Percentiles rank a stretch among this genome's conserved stretches.
phyloP scores from a whole-genome alignment of 768 basidiomycete genomes.

The Pulveroboletus sp. region DNA sequence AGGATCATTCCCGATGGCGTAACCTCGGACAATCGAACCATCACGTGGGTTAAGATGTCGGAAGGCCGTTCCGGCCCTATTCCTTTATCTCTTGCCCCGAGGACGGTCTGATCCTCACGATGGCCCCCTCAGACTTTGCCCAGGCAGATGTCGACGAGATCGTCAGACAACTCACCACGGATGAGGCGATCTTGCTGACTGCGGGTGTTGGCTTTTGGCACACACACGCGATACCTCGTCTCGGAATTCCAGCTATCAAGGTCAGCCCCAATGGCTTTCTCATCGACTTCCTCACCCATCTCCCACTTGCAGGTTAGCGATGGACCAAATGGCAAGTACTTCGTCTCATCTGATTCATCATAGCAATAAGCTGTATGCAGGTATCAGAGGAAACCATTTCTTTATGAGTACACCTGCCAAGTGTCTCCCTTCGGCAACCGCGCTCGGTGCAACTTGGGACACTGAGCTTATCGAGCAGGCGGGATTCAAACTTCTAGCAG shows the following conservation, averaged over 20 bases:
- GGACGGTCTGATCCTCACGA: constrained; percentile 24
- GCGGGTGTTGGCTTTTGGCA: constrained; percentile 80
- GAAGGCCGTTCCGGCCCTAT: background rate
- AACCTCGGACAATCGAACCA: constrained; percentile 7
- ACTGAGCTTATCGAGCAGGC: constrained; percentile 57
- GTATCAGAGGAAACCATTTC: constrained; percentile 68
- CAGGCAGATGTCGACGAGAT: constrained; percentile 57
- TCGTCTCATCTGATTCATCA: background rate
- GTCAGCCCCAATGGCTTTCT: constrained; percentile 25
- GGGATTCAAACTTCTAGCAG: constrained; percentile 61
- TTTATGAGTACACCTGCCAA: constrained; percentile 81
- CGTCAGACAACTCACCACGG: constrained; percentile 62
- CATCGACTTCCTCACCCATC: background rate
- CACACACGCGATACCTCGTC: constrained; percentile 58
- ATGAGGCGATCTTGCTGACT: constrained; percentile 69
- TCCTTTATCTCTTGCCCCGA: constrained; percentile 10
- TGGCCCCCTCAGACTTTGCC: constrained; percentile 69
- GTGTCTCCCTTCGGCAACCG: constrained; percentile 71
- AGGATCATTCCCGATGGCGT: constrained; percentile 2
- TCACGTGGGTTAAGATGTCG: constrained; percentile 25
- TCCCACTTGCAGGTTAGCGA: constrained; percentile 55
- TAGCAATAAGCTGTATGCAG: constrained; percentile 21
- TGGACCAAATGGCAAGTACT: constrained; percentile 64
- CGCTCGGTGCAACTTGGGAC: constrained; percentile 74
- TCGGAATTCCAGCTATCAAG: constrained; percentile 71